These are phyloP conservation scores for Oehlia diaphana DNA, from an alignment of 192 early-diverging fungal genomes.

Conservation along the genomic window DNA sequence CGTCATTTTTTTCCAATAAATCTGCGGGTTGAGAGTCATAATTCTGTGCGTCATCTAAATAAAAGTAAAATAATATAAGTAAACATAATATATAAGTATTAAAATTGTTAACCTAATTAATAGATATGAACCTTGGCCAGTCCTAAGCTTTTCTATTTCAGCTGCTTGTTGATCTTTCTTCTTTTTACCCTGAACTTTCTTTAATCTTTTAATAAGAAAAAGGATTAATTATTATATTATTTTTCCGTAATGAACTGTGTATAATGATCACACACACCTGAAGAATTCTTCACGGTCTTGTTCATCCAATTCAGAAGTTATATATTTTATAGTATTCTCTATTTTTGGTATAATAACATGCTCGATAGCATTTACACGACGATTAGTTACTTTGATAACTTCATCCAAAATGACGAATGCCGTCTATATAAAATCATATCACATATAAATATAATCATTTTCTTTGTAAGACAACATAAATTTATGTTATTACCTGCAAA, in stretches of 20 bases:
- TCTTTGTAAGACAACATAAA: not conserved
- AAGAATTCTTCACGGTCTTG: conserved; percentile 99
- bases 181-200: conserved; percentile 99
- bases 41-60: not conserved
- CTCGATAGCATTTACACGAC: conserved; percentile 99
- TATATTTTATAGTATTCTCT: conserved; percentile 98
- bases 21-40: conserved; percentile 34
- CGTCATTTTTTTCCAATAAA: conserved; percentile 48
- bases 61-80: conserved; percentile 4
- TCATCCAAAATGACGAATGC: conserved; percentile 99
- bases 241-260: not conserved
- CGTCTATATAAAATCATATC: conserved; percentile 59
- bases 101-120: conserved; percentile 4
- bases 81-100: not conserved
- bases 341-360: conserved; percentile 98
- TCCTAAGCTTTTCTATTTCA: conserved; percentile 52
- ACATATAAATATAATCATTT: not conserved
- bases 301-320: conserved; percentile 96
- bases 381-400: conserved; percentile 98
- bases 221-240: not conserved
- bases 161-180: conserved; percentile 75
- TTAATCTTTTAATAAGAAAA: conserved; percentile 57
- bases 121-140: conserved; percentile 34
- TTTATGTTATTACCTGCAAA: conserved; percentile 68
- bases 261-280: conserved; percentile 43